Evolutionary conservation across 129 eudicot genomes (phyloP), one percentile per base, ranked within the genome.

Genomic region (Lactuca saligna): DNA sequence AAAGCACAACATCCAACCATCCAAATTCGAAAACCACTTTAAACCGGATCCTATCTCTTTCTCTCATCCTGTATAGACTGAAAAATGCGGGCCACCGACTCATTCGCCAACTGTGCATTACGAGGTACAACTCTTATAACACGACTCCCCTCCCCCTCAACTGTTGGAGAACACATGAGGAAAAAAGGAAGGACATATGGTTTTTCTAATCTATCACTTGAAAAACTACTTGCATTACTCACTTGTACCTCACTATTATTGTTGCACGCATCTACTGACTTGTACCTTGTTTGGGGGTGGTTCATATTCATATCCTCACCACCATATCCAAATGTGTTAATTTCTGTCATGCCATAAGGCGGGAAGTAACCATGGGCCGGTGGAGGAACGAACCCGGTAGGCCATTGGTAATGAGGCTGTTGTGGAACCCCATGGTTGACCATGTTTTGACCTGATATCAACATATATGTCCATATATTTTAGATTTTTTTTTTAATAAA

Each of bases 51-150:
- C 55, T 73, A 44, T 70, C 77, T 91, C 71, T 76, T 83, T 68
- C 98, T 88, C 68, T 86, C 96, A 77, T 88, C 91, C 65, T 92
- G 96, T 66, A 92, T 92, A 6, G 96, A 88, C 79, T 61, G 84
- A 66, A 92, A 88, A 25, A 92, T 92, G 41, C 98, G 85, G 8
- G 95, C 95, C 61, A 78, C 98, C 7, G 95, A 88, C 20, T 84
- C 96, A 0, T 87, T 82, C 37, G 95, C 94, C 51, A 89, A 79
- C 58, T 75, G 76, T 6, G 88, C 91, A 65, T 88, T 89, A 57
- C 69, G 98, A 46, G 98, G 98, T 63, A 93, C 95, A 7, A 85
- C 96, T 83, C 65, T 88, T 20, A 88, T 83, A 12, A 85, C 91
- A 7, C 83, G 80, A 2, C 80, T 16, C 4, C 72, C 75, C 0